Evolutionary conservation across 2,329 filamentous ascomycete species (phyloP), one percentile per base, ranked within the genome.

Genomic region (Escovopsis sp.): DNA sequence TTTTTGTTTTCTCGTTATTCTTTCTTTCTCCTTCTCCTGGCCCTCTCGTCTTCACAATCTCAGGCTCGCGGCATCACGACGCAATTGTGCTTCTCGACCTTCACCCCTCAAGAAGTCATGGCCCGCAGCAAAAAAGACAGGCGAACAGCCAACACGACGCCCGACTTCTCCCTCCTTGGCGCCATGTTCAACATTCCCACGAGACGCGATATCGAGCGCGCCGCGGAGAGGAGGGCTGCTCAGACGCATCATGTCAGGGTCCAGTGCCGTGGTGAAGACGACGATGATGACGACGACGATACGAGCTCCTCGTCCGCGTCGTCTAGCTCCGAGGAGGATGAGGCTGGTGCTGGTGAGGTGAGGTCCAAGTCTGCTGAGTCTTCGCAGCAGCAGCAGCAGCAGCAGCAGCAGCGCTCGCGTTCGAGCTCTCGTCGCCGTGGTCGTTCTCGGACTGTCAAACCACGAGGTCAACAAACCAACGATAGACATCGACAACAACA

Each of bases 141-240:
- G 20, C 35, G 35, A 30, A 43, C 38, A 32, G 36, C 39, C 33
- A 35, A 37, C 16, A 36, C 37, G 5, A 39, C 39, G 27, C 43
- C 38, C 6, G 42, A 45, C 24, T 40, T 50, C 39, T 44, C 47
- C 37, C 42, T 53, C 6, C 42, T 52, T 32, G 39, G 42, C 15
- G 39, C 46, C 16, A 41, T 44, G 31, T 51, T 53, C 45, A 48
- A 50, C 40, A 14, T 53, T 13, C 48, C 47, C 10, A 50, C 45
- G 11, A 41, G 41, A 8, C 48, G 43, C 12, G 40, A 46, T 7
- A 38, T 52, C 13, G 37, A 44, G 34, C 47, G 43, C 13, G 27
- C 27, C 9, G 25, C 39, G 30, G 39, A 43, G 31, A 32, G 36
- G 16, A 37, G 34, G 5, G 14, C 34, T 12, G 33, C 16, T 15